Conservation (phyloP, 805 yeast species). For the Middelhovenomyces tepae region DNA sequence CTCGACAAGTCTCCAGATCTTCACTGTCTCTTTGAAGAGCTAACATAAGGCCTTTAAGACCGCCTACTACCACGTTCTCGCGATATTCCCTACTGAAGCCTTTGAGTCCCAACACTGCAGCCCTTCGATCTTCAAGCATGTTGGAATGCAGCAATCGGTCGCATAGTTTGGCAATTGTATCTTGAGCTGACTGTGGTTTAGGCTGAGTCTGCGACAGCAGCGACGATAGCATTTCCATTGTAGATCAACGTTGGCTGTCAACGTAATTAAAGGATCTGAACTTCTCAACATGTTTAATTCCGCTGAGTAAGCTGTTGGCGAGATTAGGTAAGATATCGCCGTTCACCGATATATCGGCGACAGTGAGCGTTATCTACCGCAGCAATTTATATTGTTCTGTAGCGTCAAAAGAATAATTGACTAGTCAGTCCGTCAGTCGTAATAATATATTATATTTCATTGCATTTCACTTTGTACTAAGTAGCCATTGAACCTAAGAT, state of each 20-base stretch:
- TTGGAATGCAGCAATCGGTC: conserved; percentile 81
- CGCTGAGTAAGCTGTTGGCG: too few species aligned
- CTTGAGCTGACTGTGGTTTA: conserved; percentile 56
- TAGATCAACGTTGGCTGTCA: conserved; percentile 1
- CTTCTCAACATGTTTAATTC: conserved; percentile 1
- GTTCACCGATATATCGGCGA: too few species aligned
- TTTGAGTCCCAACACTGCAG: conserved; percentile 84
- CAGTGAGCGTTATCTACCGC: not conserved
- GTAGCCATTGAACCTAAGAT: too few species aligned
- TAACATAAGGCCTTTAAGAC: conserved; percentile 61
- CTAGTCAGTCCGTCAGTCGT: conserved; percentile 1
- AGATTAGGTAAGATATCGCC: too few species aligned
- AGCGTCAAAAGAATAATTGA: not conserved
- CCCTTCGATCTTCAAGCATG: conserved; percentile 73
- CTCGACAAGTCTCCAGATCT: conserved; percentile 67
- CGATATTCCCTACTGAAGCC: conserved; percentile 83
- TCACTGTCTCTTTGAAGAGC: conserved; percentile 56
- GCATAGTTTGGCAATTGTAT: conserved; percentile 79
- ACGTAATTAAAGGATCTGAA: not conserved
- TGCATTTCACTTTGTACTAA: too few species aligned
- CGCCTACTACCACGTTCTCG: conserved; percentile 84
- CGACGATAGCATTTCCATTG: conserved; percentile 28
- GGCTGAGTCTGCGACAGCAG: conserved; percentile 36
- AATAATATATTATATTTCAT: too few species aligned
- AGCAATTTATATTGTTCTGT: not conserved